Base-by-base conservation (phyloP, 2,329 filamentous ascomycete genomes). In the Dactylella cylindrospora region DNA sequence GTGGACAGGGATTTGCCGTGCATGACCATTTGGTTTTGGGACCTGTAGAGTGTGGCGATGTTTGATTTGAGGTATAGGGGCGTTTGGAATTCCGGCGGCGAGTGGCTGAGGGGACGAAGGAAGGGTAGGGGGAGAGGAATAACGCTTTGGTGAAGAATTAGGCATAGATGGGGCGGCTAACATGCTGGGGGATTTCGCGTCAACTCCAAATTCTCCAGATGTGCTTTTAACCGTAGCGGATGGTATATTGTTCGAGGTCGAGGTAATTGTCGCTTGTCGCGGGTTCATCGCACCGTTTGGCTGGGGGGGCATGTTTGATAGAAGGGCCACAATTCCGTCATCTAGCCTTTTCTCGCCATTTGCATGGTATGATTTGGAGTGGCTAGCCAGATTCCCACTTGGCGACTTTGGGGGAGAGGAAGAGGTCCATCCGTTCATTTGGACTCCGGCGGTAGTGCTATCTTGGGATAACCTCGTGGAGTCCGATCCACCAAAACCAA, bases 21-120 rank as follows among this genome's bases (percentile, higher is more conserved):
- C 39, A 29, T 51, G 45, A 4, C 32, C 28, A 19, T 22, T 41
- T 3, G 66, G 19, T 35, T 66, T 68, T 6, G 68, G 68, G 33
- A 69, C 67, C 35, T 69, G 68, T 17, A 69, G 38, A 3, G 68
- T 68, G 55, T 69, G 67, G n/a, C 67, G 66, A 32, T 69, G 67
- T 43, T 61, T 61, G 15, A 54, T 13, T 13, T 52, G 54, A 2
- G 32, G 32, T 8, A 52, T 22, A 32, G 28, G 20, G 7, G 15
- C 22, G 28, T 23, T 31, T 13, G 43, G 33, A 36, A 32, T 7
- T 10, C 17, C 47, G 8, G 28, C 19, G 19, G 38, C 26, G 8
- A 29, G 17, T 9, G 51, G 29, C 7, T 45, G 45, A 5, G 52
- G 46, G 31, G 49, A n/a, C n/a, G n/a, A 51, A 5, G 35, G 22